These are phyloP conservation scores for Tetrapisispora arboricola DNA, from an alignment of 805 yeast species.

Conservation along the genomic window DNA sequence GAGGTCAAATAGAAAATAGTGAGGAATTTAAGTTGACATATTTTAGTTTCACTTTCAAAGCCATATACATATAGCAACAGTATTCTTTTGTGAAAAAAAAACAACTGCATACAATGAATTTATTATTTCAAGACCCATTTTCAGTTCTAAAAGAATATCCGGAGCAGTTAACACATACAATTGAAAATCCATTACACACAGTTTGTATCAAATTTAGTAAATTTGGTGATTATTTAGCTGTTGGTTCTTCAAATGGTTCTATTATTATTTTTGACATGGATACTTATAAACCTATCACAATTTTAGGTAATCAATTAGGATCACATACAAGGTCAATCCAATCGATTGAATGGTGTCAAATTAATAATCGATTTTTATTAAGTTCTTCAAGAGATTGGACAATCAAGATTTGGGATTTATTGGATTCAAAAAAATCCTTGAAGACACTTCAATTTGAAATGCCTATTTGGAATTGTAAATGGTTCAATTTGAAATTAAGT, in stretches of 20 bases:
- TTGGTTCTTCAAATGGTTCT: slow-evolving; percentile 67
- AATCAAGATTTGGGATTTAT: slow-evolving; percentile 71
- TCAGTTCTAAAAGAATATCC: slow-evolving; percentile 89
- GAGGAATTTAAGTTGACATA: too few relatives aligned
- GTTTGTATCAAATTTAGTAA: slow-evolving; percentile 59
- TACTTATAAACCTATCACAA: slow-evolving; percentile 33
- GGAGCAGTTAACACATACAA: slow-evolving; percentile 63
- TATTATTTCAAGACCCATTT: slow-evolving; percentile 80
- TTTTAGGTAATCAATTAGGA: slow-evolving; percentile 39
- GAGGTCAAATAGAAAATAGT: too few relatives aligned
- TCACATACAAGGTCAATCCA: slow-evolving; percentile 69
- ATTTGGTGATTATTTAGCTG: slow-evolving; percentile 78
- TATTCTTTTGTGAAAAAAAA: too few relatives aligned
- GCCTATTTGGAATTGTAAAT: slow-evolving; percentile 53
- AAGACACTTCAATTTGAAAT: slow-evolving; percentile 47
- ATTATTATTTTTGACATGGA: slow-evolving; percentile 66
- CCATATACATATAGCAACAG: too few relatives aligned
- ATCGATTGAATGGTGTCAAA: slow-evolving; percentile 61
- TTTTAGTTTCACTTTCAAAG: too few relatives aligned
- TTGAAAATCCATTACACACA: slow-evolving; percentile 50
- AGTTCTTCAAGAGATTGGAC: slow-evolving; percentile 77
- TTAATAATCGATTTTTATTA: slow-evolving; percentile 54
- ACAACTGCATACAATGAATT: too few relatives aligned
- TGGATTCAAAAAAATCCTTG: slow-evolving; percentile 29
- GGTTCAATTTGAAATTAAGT: slow-evolving; percentile 10